Conservation (phyloP, 345 rosid species). For the Rubroshorea leprosula region DNA sequence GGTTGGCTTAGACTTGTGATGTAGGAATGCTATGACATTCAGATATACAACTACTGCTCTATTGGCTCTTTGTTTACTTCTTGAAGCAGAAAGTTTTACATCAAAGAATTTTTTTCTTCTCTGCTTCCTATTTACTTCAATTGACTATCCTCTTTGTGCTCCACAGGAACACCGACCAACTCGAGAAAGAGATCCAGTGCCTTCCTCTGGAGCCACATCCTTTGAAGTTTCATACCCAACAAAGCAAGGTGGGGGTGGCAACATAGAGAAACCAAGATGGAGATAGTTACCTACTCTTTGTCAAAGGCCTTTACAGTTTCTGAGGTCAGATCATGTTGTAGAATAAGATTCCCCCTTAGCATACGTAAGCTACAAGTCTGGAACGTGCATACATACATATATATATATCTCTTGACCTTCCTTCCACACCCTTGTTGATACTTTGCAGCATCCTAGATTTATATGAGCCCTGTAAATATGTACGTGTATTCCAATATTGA, state of each 20-base stretch:
- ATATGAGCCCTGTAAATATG: slow-evolving; percentile 31
- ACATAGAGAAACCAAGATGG: slow-evolving; percentile 25
- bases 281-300: slow-evolving; percentile 17
- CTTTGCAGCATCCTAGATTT: slow-evolving; percentile 5
- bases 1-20: too few relatives aligned
- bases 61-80: too few relatives aligned
- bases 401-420: background rate
- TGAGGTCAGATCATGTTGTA: slow-evolving; percentile 12
- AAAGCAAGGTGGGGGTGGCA: slow-evolving; percentile 10
- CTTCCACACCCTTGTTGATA: slow-evolving; percentile 7
- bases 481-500: slow-evolving; percentile 2
- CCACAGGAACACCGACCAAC: slow-evolving; percentile 44
- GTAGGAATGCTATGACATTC: too few relatives aligned
- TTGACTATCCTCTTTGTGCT: background rate
- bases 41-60: too few relatives aligned
- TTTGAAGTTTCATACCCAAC: slow-evolving; percentile 15
- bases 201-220: slow-evolving; percentile 15
- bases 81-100: too few relatives aligned
- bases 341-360: slow-evolving; percentile 16
- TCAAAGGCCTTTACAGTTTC: slow-evolving; percentile 5
- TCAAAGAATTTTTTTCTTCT: too few relatives aligned
- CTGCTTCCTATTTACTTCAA: background rate
- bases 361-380: slow-evolving; percentile 5
- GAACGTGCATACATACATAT: slow-evolving; percentile 33
- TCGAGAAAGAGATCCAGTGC: slow-evolving; percentile 29